Percentiles rank a stretch among this genome's conserved stretches.
phyloP scores from a whole-genome alignment of 2,329 filamentous ascomycete genomes.

The Claviceps arundinis region DNA sequence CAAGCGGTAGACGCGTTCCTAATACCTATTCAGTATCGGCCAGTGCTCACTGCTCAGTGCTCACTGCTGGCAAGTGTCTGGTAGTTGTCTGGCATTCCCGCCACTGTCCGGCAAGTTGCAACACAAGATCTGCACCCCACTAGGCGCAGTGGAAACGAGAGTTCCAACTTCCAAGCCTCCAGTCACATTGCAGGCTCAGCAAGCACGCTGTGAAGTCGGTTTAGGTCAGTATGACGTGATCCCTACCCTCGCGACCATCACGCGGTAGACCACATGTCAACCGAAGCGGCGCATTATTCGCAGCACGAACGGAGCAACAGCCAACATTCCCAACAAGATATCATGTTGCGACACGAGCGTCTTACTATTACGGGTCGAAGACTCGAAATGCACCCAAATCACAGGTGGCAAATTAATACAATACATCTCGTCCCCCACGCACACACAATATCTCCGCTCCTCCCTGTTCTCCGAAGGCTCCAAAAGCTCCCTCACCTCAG shows the following conservation, averaged over 20 bases:
- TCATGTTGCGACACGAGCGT: not conserved
- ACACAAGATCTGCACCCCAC: not conserved
- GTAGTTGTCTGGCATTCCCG: not conserved
- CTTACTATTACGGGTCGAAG: not conserved
- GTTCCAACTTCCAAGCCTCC: not conserved
- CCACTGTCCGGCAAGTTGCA: not conserved
- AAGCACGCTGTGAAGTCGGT: not conserved
- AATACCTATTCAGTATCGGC: not conserved
- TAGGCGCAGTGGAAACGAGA: not conserved
- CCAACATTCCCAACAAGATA: not conserved
- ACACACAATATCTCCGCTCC: not conserved
- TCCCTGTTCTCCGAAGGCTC: not conserved
- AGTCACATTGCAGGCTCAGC: not conserved
- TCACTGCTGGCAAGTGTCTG: not conserved
- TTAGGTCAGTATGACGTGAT: conserved; percentile 1
- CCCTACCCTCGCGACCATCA: not conserved
- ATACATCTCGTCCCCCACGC: not conserved
- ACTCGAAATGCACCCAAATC: not conserved
- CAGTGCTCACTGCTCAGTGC: not conserved
- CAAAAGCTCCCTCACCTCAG: too few relatives aligned
- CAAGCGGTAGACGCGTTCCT: not conserved
- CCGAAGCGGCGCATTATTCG: not conserved
- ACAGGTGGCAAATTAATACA: not conserved
- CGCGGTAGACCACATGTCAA: not conserved
- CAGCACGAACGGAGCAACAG: not conserved